A percentile compares a stretch with the other conserved stretches of the same genome.
Evolutionary conservation across 2,329 filamentous ascomycete species (phyloP).

Genomic region (Claviceps cyperi): DNA sequence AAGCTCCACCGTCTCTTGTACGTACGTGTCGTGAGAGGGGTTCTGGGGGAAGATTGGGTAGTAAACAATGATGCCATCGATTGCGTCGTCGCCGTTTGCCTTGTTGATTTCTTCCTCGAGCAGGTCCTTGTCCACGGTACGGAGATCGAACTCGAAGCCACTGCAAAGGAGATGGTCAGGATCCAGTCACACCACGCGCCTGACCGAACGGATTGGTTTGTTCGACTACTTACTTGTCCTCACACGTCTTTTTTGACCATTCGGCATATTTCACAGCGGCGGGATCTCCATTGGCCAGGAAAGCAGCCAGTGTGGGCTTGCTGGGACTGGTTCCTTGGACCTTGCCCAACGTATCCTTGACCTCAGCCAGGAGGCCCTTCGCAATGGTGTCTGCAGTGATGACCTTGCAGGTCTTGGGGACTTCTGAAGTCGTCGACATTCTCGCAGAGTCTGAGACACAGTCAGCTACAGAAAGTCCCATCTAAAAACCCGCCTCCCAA

Average conservation of each 20-base stretch:
- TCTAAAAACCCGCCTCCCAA: no score
- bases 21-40: conserved; percentile 78
- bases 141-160: conserved; percentile 80
- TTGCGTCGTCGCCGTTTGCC: conserved; percentile 62
- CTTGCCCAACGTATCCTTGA: conserved; percentile 58
- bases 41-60: conserved; percentile 84
- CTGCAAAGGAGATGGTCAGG: conserved; percentile 26
- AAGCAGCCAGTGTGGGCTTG: conserved; percentile 71
- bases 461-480: no score
- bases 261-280: conserved; percentile 88
- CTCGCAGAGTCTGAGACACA: background rate
- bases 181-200: conserved; percentile 6
- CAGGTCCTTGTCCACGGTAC: conserved; percentile 68
- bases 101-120: conserved; percentile 79
- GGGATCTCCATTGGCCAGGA: conserved; percentile 83
- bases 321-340: conserved; percentile 41
- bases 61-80: conserved; percentile 94
- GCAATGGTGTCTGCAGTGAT: conserved; percentile 79
- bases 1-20: conserved; percentile 85
- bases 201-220: background rate
- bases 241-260: conserved; percentile 92
- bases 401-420: conserved; percentile 73
- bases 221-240: conserved; percentile 64
- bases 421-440: conserved; percentile 18
- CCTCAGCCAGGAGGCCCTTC: conserved; percentile 65